Base-by-base conservation (phyloP, 768 basidiomycete genomes). In the Boletus pseudo-olivaceus region DNA sequence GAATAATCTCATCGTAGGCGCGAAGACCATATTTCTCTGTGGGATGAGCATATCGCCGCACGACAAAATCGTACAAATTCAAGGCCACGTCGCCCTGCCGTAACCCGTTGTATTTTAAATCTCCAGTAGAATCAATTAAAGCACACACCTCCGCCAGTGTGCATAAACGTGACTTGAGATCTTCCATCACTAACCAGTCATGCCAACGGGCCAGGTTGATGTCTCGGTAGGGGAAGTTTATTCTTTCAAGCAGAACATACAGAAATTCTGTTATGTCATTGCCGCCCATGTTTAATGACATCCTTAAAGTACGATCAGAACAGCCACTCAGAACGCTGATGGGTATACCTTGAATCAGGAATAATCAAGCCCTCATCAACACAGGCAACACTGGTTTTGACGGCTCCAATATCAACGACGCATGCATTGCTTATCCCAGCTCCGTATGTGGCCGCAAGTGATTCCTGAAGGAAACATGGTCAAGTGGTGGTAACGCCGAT, bases 381-480 rank as follows among this genome's bases (percentile, higher is more conserved):
- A 65, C 95, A 98, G 0, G 94, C 85, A 39, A 99, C 82, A 55
- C 82, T 92, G 2, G 91, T 93, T 51, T 79, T 82, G 15, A 76
- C 79, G 12, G 96, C 90, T 4, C 97, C 97, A 47, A 98, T 87
- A 68, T 99, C 93, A 34, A 99, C 90, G 5, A 99, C 91, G 64
- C 97, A 98, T 11, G 95, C 97, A 62, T 85, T 89, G 0, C 92
- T 92, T 48, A 98, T 85, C 7, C 96, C 96, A 7, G 96, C 94
- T 20, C 95, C 95, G 67, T 95, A 98, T 1, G 93, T 93, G 4
- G 95, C 93, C 33, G 91, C 90, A 38, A 96, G 76, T 4, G 93
- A 88, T 77, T 97, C 95, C 92, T 97, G 58, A 15, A 54, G 5
- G 40, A 8, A 17, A 37, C 32, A 32, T 8, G 12, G 20, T 15